Conservation (phyloP, 176 grass and related monocot genomes). For the Paspalum vaginatum region DNA sequence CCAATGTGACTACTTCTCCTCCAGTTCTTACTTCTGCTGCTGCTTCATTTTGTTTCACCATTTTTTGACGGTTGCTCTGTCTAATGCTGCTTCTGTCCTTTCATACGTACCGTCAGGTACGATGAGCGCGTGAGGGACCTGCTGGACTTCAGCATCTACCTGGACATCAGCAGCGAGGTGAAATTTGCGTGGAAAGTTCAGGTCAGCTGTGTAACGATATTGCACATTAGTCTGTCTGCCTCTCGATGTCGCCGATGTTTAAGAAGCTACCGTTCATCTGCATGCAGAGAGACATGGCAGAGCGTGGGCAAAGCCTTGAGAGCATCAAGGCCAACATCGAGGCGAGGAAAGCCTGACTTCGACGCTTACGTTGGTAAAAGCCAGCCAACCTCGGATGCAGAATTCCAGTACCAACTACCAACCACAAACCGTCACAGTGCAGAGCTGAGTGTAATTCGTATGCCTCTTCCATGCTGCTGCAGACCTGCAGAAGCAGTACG, state of each 20-base stretch:
- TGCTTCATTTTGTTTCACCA: background rate
- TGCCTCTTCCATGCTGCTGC: background rate
- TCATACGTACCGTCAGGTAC: constrained; percentile 42
- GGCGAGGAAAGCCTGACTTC: constrained; percentile 86
- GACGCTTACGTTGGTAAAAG: constrained; percentile 82
- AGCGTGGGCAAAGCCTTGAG: constrained; percentile 88
- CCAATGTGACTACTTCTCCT: constrained; percentile 41
- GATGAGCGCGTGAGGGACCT: constrained; percentile 79
- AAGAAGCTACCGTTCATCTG: background rate
- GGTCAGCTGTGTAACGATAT: constrained; percentile 39
- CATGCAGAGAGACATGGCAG: constrained; percentile 77
- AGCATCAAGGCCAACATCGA: constrained; percentile 87
- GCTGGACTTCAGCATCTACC: constrained; percentile 91
- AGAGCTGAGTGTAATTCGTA: background rate
- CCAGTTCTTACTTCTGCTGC: too few relatives aligned
- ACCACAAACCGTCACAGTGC: background rate
- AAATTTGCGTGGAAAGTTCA: constrained; percentile 98
- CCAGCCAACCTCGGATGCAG: background rate
- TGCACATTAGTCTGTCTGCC: background rate
- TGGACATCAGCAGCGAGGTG: constrained; percentile 84
- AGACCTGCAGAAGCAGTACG: constrained; percentile 90
- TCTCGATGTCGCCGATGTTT: background rate
- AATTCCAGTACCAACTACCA: background rate
- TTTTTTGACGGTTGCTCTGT: background rate
- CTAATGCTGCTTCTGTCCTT: background rate